These are phyloP conservation scores for Penicillium manginii DNA, from an alignment of 495 filamentous ascomycete genomes.

Conservation along the genomic window DNA sequence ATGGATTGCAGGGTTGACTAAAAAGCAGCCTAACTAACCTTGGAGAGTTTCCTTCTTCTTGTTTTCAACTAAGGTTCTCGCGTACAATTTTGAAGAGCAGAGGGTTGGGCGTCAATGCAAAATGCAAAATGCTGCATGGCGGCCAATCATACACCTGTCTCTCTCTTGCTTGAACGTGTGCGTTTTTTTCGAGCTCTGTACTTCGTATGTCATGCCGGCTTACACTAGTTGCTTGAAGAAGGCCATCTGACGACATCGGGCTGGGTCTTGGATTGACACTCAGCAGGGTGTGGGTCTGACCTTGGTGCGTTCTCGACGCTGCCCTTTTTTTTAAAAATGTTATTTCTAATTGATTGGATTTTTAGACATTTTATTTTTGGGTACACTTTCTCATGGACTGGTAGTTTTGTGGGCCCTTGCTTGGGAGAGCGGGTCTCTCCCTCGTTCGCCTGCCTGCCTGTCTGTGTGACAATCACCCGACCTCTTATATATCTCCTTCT, in stretches of 20 bases:
- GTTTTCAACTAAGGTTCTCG: background rate
- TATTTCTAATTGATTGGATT: background rate
- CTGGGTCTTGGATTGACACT: constrained; percentile 8
- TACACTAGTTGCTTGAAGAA: constrained; percentile 1
- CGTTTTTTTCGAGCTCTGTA: constrained; percentile 1
- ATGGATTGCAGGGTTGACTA: background rate
- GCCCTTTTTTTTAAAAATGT: background rate
- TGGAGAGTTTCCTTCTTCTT: background rate
- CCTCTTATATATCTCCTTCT: constrained; percentile 25
- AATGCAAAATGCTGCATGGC: constrained; percentile 12
- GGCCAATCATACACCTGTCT: constrained; percentile 13
- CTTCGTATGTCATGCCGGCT: constrained; percentile 1
- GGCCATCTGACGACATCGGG: constrained; percentile 22
- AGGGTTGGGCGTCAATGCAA: constrained; percentile 16
- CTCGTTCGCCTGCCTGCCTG: constrained; percentile 18
- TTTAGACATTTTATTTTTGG: constrained; percentile 5
- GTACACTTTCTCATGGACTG: constrained; percentile 5
- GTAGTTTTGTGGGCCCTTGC: constrained; percentile 27
- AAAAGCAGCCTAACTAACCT: background rate
- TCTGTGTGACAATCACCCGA: constrained; percentile 16
- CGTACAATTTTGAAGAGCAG: background rate
- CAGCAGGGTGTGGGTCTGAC: constrained; percentile 9
- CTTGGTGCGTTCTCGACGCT: background rate
- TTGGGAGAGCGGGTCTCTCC: constrained; percentile 15
- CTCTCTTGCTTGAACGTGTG: background rate